Evolutionary conservation across 177 flowering plant species (phyloP), one percentile per base, ranked within the genome.

Genomic region (Vitis hybrid): DNA sequence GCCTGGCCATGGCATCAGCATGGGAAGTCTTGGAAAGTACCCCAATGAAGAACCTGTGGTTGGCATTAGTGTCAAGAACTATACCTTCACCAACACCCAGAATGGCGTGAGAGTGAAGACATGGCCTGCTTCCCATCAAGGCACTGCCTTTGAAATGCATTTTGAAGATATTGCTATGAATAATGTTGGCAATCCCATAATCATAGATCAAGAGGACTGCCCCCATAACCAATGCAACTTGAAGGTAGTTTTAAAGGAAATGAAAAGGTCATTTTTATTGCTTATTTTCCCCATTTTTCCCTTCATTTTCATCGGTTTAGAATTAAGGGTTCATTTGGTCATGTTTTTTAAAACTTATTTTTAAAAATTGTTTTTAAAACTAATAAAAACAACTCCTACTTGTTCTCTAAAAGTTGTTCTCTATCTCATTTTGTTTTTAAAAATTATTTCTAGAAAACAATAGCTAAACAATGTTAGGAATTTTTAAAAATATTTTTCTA

Each of bases 101-200:
- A 82, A 82, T 67, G 85, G 87, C 0, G 71, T 82, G 2, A 70
- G 87, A 60, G 70, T 84, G 67, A 84, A 84, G 55, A 75, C 79
- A 11, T 81, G 75, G 80, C 78, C 84, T 17, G 62, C 73, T 58
- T 77, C 81, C 7, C 12, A 10, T 0, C 10, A 52, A 2, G 69
- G 70, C 19, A 10, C 18, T 0, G 82, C 65, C 2, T 65, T 78
- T 0, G 57, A 79, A 50, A 17, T 85, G 34, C 70, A 59, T 14
- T 85, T 82, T 19, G 76, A 79, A 32, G 75, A 79, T 49, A 72
- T 83, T 32, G 49, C 52, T 14, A 65, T 85, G 80, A 61, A 70
- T 3, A 60, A 81, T 57, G 82, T 77, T 14, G 14, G 12, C n/a
- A 78, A 71, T 32, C 88, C 85, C 0, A 60, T 84, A 13, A 14